Percentiles rank a stretch among this genome's conserved stretches.
These are phyloP conservation scores for Baorangia bicolor DNA, from an alignment of 768 basidiomycete species.

Conservation along the genomic window DNA sequence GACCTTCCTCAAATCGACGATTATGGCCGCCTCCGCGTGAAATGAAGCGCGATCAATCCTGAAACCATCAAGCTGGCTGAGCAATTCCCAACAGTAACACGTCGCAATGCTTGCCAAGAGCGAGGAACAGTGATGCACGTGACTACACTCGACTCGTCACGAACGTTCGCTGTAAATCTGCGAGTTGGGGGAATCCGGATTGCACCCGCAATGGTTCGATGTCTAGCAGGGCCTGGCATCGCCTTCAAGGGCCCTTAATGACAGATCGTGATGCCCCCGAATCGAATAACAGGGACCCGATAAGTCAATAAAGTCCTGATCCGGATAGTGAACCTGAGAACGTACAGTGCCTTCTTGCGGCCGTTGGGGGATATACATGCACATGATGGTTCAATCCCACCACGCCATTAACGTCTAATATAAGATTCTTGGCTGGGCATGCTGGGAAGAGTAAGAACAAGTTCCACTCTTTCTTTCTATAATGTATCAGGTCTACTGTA, in stretches of 20 bases:
- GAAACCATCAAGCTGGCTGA: not conserved
- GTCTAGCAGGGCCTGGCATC: not conserved
- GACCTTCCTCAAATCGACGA: not conserved
- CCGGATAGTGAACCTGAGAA: not conserved
- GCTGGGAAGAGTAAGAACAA: too few relatives aligned
- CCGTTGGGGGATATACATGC: not conserved
- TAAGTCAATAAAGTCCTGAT: not conserved
- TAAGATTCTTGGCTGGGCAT: not conserved
- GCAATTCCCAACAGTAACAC: not conserved
- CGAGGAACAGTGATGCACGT: not conserved
- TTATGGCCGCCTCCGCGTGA: not conserved
- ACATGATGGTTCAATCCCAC: not conserved
- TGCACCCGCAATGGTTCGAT: not conserved
- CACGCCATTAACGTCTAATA: too few relatives aligned
- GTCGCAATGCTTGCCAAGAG: not conserved
- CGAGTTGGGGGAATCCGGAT: not conserved
- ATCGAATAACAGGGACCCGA: not conserved
- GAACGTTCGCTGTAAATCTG: not conserved
- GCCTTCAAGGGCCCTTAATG: too few relatives aligned
- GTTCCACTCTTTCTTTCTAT: not conserved
- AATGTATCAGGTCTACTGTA: too few relatives aligned
- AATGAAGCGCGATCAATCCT: not conserved
- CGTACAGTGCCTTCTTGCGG: not conserved
- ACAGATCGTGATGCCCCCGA: not conserved
- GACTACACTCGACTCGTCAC: not conserved